Evolutionary conservation across 2,329 filamentous ascomycete genomes (phyloP).

Genomic region (Purpureocillium lavendulum): DNA sequence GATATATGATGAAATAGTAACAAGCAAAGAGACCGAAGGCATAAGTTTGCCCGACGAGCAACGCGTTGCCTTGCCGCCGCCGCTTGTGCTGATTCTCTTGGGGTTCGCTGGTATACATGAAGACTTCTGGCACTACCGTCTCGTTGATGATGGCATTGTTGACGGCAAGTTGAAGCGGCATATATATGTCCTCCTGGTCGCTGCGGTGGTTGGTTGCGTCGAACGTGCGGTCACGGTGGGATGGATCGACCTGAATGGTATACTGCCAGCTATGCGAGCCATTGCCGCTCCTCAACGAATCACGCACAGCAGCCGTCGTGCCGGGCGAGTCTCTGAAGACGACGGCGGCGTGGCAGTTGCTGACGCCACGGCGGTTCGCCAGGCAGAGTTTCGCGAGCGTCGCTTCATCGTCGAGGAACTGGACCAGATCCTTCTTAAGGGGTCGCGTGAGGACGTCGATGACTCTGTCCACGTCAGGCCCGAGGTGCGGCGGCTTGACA

Average conservation of each 20-base stretch:
- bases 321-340: constrained; percentile 20
- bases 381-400: constrained; percentile 12
- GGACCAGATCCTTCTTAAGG: constrained; percentile 9
- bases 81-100: too few species aligned
- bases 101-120: constrained; percentile 11
- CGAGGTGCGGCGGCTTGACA: constrained; percentile 12
- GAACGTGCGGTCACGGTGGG: constrained; percentile 28
- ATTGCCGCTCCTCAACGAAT: not conserved
- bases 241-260: constrained; percentile 15
- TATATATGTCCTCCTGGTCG: constrained; percentile 12
- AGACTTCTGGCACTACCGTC: constrained; percentile 9
- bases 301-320: constrained; percentile 5
- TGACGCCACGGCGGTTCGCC: constrained; percentile 15
- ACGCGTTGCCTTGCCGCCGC: constrained; percentile 6
- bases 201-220: constrained; percentile 33
- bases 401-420: constrained; percentile 9
- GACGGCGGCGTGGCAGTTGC: constrained; percentile 18
- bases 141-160: constrained; percentile 21
- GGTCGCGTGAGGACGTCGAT: constrained; percentile 14
- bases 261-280: constrained; percentile 18
- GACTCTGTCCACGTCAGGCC: constrained; percentile 14
- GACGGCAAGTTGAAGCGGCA: constrained; percentile 23
- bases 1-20: constrained; percentile 12
- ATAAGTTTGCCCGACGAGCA: constrained; percentile 9
- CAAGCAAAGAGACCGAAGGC: constrained; percentile 15